Evolutionary conservation across 1,139 yeast species (phyloP), one percentile per base, ranked within the genome.

Genomic region (Pichia sp.): DNA sequence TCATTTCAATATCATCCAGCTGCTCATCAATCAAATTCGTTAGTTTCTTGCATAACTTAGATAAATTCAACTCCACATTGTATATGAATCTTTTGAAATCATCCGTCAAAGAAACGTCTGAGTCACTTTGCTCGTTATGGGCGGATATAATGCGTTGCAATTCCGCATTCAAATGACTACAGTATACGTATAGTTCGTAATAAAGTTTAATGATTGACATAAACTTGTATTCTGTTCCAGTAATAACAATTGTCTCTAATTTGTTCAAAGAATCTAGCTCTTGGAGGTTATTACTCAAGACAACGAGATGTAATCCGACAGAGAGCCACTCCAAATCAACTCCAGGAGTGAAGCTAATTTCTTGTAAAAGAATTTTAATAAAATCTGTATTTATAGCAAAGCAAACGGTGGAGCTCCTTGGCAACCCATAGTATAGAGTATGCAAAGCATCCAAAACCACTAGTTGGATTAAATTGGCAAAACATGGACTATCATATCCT

Each of bases 361-460:
- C 47, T 57, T 77, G 77, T 45, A 79, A 59, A 56, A 76, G 79
- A 53, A 70, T 69, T 53, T 78, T 81, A 57, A 73, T 68, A 31
- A 80, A 61, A 23, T 69, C 66, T 51, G 76, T 80, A 52, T 71
- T 72, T 41, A 73, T 71, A 45, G 75, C 60, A 40, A 51, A 50
- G 8, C 57, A 58, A 8, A 66, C 51, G 13, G 63, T 60, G 5
- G 66, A 57, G 29, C 58, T 56, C 54, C 77, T 75, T 46, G 84
- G 86, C 0, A 75, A 72, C 1, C 90, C 90, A 70, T 77, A 83
- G 48, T 80, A 75, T 42, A 85, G 68, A 29, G 84, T 70, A 60
- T 81, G 82, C 41, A 83, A 64, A 31, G 79, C 73, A 65, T 85
- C 90, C 51, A 86, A 73, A 0, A 82, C 66, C 16, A 74, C 70